phyloP scores from a whole-genome alignment of 768 basidiomycete genomes.

The Rhizopogon roseolus region DNA sequence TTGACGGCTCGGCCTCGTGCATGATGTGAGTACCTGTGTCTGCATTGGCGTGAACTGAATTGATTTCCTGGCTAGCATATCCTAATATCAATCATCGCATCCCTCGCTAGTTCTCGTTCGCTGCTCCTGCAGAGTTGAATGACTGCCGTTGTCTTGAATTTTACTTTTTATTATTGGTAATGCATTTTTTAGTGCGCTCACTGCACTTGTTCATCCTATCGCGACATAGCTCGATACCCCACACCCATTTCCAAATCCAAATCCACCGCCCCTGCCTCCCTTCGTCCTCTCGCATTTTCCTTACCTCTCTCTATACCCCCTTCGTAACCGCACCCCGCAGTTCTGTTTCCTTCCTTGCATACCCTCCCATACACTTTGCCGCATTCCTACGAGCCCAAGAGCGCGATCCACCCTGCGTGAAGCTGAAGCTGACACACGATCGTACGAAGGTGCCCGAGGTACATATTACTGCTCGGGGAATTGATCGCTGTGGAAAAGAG shows the following conservation, averaged over 20 bases:
- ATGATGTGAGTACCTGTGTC: constrained; percentile 49
- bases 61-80: constrained; percentile 56
- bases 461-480: constrained; percentile 79
- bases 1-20: constrained; percentile 76
- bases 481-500: constrained; percentile 61
- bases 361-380: constrained; percentile 46
- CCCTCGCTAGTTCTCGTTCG: constrained; percentile 63
- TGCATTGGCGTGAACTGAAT: constrained; percentile 2
- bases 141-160: constrained; percentile 78
- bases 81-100: constrained; percentile 70
- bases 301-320: constrained; percentile 82
- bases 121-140: constrained; percentile 71
- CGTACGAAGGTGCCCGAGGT: constrained; percentile 85
- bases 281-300: constrained; percentile 79
- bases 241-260: constrained; percentile 11
- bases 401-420: constrained; percentile 63
- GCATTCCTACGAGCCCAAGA: constrained; percentile 63
- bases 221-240: constrained; percentile 1
- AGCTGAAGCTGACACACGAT: constrained; percentile 71
- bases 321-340: constrained; percentile 77
- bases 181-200: constrained; percentile 62
- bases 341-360: constrained; percentile 47
- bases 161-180: constrained; percentile 88
- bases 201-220: constrained; percentile 30
- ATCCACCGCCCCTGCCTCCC: constrained; percentile 45